phyloP scores from a whole-genome alignment of 306 rosid species.

The Fragaria nilgerrensis region DNA sequence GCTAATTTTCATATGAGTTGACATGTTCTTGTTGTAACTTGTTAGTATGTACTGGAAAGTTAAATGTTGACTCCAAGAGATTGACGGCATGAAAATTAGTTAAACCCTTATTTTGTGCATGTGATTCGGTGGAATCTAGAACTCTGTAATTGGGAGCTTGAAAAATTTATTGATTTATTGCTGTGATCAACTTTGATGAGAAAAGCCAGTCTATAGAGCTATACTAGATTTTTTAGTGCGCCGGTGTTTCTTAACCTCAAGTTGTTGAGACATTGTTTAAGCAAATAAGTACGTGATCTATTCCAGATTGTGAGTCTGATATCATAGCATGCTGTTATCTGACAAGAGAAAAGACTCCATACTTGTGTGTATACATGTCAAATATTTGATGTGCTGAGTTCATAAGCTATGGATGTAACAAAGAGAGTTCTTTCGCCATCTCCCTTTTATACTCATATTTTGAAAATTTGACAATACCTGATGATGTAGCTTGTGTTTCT shows the following conservation, averaged over 20 bases:
- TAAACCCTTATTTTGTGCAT: not conserved
- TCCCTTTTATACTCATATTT: not conserved
- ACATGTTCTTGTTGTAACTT: not conserved
- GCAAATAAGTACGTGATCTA: not conserved
- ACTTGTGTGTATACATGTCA: not conserved
- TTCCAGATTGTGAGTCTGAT: conserved; percentile 3
- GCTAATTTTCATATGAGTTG: conserved; percentile 8
- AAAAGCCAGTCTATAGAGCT: not conserved
- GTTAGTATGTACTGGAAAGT: not conserved
- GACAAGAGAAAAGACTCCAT: not conserved
- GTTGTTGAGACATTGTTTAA: conserved; percentile 4
- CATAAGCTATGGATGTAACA: not conserved
- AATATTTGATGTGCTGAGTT: not conserved
- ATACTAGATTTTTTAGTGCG: not conserved
- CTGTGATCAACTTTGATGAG: conserved; percentile 6
- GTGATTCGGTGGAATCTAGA: not conserved
- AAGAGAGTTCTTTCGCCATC: not conserved
- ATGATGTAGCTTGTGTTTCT: conserved; percentile 22
- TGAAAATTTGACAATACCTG: conserved; percentile 7
- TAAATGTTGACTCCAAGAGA: not conserved
- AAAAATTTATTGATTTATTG: not conserved
- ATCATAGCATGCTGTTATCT: not conserved
- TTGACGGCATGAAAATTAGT: no score
- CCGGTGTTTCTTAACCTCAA: conserved; percentile 14
- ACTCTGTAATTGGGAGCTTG: not conserved